Conservation (phyloP, 192 early-diverging fungal species). For the Martensiomyces pterosporus region DNA sequence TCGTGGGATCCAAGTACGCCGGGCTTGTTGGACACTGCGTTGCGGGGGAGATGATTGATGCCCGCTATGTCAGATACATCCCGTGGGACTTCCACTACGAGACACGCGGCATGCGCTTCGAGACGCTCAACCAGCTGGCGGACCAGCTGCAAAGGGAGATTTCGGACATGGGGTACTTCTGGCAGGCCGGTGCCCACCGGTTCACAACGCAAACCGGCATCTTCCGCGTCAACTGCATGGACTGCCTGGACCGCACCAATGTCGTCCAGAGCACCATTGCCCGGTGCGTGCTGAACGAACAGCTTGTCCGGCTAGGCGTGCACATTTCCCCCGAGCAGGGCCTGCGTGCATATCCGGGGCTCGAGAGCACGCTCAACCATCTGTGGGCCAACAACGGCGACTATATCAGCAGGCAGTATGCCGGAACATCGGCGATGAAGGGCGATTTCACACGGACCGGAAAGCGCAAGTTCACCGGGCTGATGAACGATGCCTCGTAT, state of each 20-base stretch:
- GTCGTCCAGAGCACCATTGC: slow-evolving; percentile 75
- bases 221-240: slow-evolving; percentile 90
- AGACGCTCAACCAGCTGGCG: slow-evolving; percentile 77
- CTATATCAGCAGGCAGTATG: slow-evolving; percentile 70
- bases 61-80: slow-evolving; percentile 55
- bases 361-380: slow-evolving; percentile 64
- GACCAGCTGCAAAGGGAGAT: slow-evolving; percentile 66
- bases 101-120: slow-evolving; percentile 86
- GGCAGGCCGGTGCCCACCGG: slow-evolving; percentile 15
- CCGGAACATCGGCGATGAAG: slow-evolving; percentile 74
- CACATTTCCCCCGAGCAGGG: slow-evolving; percentile 63
- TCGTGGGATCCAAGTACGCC: slow-evolving; percentile 61
- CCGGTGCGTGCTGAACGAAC: slow-evolving; percentile 59
- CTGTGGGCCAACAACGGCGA: slow-evolving; percentile 82
- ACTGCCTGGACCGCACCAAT: slow-evolving; percentile 96
- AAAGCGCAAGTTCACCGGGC: slow-evolving; percentile 66
- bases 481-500: slow-evolving; percentile 75
- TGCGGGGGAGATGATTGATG: slow-evolving; percentile 34
- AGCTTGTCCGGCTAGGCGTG: slow-evolving; percentile 64
- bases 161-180: slow-evolving; percentile 56
- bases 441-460: slow-evolving; percentile 76
- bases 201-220: slow-evolving; percentile 50
- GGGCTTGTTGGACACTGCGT: slow-evolving; percentile 50
- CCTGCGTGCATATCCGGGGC: slow-evolving; percentile 56
- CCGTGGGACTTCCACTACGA: slow-evolving; percentile 96